Conservation (phyloP, 179 eudicot species). For the Heliamphora pulchella region DNA sequence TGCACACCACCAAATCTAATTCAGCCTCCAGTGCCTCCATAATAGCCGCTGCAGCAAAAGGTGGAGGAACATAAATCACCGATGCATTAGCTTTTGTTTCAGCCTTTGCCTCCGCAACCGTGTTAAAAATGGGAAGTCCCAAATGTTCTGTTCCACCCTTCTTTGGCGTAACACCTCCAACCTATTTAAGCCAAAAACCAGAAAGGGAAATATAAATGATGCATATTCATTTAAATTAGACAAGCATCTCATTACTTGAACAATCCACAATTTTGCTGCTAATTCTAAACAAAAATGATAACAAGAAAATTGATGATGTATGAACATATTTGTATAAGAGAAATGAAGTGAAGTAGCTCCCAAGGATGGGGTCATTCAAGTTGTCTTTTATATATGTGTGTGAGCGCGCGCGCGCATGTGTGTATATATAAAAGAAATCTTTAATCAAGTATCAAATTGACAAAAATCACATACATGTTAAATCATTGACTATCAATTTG, state of each 20-base stretch:
- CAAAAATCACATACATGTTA: background rate
- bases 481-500: background rate
- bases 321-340: background rate
- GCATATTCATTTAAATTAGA: background rate
- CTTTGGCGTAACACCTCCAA: conserved; percentile 96
- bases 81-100: conserved; percentile 96
- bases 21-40: conserved; percentile 96
- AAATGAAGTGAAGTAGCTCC: background rate
- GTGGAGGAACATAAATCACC: conserved; percentile 93
- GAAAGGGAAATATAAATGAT: background rate
- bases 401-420: no score
- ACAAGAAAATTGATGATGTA: background rate
- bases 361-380: background rate
- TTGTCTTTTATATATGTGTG: background rate
- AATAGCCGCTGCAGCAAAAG: conserved; percentile 96
- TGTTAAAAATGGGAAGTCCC: conserved; percentile 91
- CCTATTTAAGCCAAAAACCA: conserved; percentile 35
- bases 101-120: conserved; percentile 96
- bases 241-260: background rate
- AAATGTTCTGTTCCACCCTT: conserved; percentile 97
- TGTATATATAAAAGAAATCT: background rate
- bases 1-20: conserved; percentile 85
- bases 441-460: background rate
- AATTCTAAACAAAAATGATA: background rate
- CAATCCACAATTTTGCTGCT: background rate